Base-by-base conservation (phyloP, 345 rosid species). In the Rhizophora apiculata region DNA sequence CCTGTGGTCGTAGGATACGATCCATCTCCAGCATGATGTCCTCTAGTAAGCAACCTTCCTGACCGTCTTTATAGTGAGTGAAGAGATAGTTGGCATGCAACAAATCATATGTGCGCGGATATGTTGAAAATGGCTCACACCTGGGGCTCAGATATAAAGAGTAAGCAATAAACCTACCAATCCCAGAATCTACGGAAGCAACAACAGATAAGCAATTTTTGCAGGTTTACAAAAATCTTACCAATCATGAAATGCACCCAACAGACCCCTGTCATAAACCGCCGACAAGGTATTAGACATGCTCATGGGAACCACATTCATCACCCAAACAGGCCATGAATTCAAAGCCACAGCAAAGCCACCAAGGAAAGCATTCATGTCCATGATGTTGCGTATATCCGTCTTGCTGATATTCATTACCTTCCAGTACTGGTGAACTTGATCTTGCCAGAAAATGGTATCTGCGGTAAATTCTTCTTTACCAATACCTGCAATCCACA, bases 71-170 rank as follows among this genome's bases (percentile, higher is more conserved):
- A 68, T 88, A 85, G 57, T 82, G 89, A 68, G 89, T 76, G 71
- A 95, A 82, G 51, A 92, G 80, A 78, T 85, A 79, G 77, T 83
- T 74, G 13, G 90, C 91, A 72, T 92, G 99, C 82, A 95, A 68
- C 78, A 95, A 68, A 83, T 95, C 94, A 11, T 92, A 90, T 1
- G 94, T 84, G 56, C 94, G 94, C 3, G 99, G 96, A 79, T 95
- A 95, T 43, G 98, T 92, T 61, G 99, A 92, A 81, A 95, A 92
- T 43, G 99, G 84, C 75, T 92, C 97, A 75, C 99, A 92, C 97
- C 98, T 92, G 76, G 67, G 62, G 49, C 53, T 37, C 52, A 58
- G 66, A 65, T 60, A 74, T 15, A 13, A 32, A 39, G 36, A 10
- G 63, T 30, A 8, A 54, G 37, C 34, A 67, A 70, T 19, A 21